Evolutionary conservation across 129 eudicot species (phyloP), one percentile per base, ranked within the genome.

Genomic region (Arctium lappa): DNA sequence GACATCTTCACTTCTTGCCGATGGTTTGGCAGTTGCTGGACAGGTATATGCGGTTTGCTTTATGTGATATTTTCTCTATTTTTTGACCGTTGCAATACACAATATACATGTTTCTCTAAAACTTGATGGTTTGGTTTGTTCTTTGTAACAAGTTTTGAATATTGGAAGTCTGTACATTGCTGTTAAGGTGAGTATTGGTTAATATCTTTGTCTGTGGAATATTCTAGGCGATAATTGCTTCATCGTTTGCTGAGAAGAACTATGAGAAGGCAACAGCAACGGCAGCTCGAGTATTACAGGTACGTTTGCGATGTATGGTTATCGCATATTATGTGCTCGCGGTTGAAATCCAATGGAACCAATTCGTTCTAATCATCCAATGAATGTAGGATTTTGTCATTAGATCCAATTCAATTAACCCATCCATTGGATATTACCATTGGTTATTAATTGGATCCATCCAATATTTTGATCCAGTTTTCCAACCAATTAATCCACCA

Each of bases 1-100:
- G 71, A 86, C 97, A 6, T 94, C 98, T 68, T 94, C 98, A 1
- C 97, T 94, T 80, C 95, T 94, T 81, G 92, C 98, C 69, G 97
- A 94, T 82, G 98, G 98, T 46, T 83, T 94, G 48, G 98, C 98
- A 27, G 98, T 94, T 86, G 97, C 97, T 74, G 98, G 92, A 83
- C 97, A 92, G 95, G 97, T 92, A 87, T 6, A 27, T 6, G 27
- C 33, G 10, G 4, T 42, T 75, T 13, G 7, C 5, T 11, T 73
- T 22, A 40, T 74, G 29, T 7, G 9, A 44, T 44, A 44, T 44
- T 39, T 39, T 42, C 48, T 6, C 48, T 12, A 53, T 53, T 13
- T 15, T 53, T 53, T 56, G 4, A 15, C 27, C 27, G 1, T 0
- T 2, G 1, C 18, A 22, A 9, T 18, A 8, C 3, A 12, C 40